Conservation (phyloP, 306 rosid species). For the Rosa chinensis region DNA sequence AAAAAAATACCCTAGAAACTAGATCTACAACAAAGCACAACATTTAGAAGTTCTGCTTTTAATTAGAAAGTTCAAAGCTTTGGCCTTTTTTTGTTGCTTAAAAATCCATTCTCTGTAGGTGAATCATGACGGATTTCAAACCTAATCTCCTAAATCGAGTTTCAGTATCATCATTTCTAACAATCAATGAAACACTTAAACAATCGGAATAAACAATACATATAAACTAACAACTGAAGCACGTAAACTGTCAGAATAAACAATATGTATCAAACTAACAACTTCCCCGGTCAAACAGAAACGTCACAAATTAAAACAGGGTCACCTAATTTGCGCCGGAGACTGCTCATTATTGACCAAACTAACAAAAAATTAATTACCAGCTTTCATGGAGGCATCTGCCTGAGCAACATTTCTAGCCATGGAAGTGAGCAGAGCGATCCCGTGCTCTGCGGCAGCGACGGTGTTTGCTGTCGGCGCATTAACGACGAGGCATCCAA, state of each 20-base stretch:
- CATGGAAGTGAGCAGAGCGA: slow-evolving; percentile 83
- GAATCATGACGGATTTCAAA: too few relatives aligned
- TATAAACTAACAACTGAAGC: not conserved
- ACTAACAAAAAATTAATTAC: slow-evolving; percentile 22
- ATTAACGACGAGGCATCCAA: slow-evolving; percentile 82
- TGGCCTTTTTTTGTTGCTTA: not conserved
- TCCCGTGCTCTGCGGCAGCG: slow-evolving; percentile 88
- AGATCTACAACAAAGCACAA: not conserved
- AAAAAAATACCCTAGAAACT: not conserved
- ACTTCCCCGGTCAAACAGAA: not conserved
- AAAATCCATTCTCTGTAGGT: not conserved
- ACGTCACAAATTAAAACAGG: not conserved
- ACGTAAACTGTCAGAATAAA: too few relatives aligned
- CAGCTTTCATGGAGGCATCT: slow-evolving; percentile 84
- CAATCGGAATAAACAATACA: not conserved
- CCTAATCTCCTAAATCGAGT: not conserved
- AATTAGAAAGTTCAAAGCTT: not conserved
- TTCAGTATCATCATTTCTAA: not conserved
- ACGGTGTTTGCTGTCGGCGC: slow-evolving; percentile 89
- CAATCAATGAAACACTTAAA: not conserved
- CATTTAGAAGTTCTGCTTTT: not conserved
- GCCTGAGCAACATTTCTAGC: slow-evolving; percentile 87
- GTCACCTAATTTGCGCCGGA: not conserved
- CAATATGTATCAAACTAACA: too few relatives aligned
- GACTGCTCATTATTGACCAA: not conserved